A percentile compares a stretch with the other conserved stretches of the same genome.
These are phyloP conservation scores for Exserohilum turcica DNA, from an alignment of 2,329 filamentous ascomycete species.

Conservation along the genomic window DNA sequence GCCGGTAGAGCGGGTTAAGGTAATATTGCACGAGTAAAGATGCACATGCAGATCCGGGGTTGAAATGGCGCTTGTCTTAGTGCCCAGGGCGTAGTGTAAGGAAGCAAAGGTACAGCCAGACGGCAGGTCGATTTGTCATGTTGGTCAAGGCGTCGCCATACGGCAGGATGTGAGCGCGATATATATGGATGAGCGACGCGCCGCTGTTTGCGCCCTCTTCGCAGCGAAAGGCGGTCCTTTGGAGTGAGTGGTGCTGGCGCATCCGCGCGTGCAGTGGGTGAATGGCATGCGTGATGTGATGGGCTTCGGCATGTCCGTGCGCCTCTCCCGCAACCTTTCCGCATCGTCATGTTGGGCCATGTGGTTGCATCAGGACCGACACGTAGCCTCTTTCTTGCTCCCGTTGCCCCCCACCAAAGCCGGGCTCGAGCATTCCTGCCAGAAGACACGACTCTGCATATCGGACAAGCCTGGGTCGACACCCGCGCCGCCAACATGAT, in stretches of 20 bases:
- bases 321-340: slow-evolving; percentile 31
- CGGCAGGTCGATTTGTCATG: background rate
- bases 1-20: background rate
- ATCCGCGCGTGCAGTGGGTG: background rate
- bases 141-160: background rate
- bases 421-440: background rate
- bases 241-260: background rate
- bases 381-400: slow-evolving; percentile 36
- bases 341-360: slow-evolving; percentile 26
- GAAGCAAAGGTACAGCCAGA: background rate
- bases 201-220: background rate
- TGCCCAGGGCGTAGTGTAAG: background rate
- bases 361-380: slow-evolving; percentile 28
- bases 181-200: background rate
- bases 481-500: slow-evolving; percentile 64
- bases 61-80: background rate
- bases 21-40: background rate
- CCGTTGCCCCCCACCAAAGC: background rate
- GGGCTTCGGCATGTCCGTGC: slow-evolving; percentile 18
- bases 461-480: background rate
- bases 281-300: background rate
- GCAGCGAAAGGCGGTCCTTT: background rate
- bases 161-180: background rate
- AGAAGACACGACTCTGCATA: background rate
- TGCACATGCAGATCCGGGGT: background rate